These are phyloP conservation scores for Elaeis oleifera DNA, from an alignment of 202 grass and related monocot species.

Conservation along the genomic window DNA sequence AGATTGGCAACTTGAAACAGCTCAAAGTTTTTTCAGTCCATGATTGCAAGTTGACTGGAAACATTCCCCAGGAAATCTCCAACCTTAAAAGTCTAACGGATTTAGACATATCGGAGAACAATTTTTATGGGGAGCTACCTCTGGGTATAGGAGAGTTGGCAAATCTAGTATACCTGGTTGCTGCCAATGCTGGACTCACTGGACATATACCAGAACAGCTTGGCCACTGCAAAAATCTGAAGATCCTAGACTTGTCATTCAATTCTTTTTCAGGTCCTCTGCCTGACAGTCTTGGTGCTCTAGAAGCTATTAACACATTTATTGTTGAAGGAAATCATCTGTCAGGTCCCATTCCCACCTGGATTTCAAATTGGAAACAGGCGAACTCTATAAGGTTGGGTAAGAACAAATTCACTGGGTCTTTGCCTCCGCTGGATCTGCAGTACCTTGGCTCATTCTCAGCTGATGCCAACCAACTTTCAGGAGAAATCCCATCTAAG, in stretches of 20 bases:
- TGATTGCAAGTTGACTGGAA: slow-evolving; percentile 57
- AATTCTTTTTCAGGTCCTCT: slow-evolving; percentile 62
- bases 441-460: slow-evolving; percentile 55
- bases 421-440: slow-evolving; percentile 51
- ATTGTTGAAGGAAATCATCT: slow-evolving; percentile 65
- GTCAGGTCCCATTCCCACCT: slow-evolving; percentile 62
- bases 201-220: slow-evolving; percentile 61
- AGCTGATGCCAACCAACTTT: slow-evolving; percentile 69
- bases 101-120: slow-evolving; percentile 91
- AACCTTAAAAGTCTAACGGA: slow-evolving; percentile 57
- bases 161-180: slow-evolving; percentile 49
- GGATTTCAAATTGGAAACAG: slow-evolving; percentile 65
- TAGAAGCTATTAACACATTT: slow-evolving; percentile 52
- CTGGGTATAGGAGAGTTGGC: slow-evolving; percentile 47
- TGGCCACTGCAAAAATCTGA: slow-evolving; percentile 71
- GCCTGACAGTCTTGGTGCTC: slow-evolving; percentile 49
- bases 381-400: slow-evolving; percentile 46
- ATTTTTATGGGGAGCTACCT: slow-evolving; percentile 60
- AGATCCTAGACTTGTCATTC: slow-evolving; percentile 46
- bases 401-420: slow-evolving; percentile 59
- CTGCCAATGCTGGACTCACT: slow-evolving; percentile 53
- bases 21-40: slow-evolving; percentile 53
- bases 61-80: slow-evolving; percentile 49
- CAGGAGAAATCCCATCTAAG: slow-evolving; percentile 49
- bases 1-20: slow-evolving; percentile 54